Evolutionary conservation across 495 filamentous ascomycete species (phyloP).

Genomic region (Copromyces sp.): DNA sequence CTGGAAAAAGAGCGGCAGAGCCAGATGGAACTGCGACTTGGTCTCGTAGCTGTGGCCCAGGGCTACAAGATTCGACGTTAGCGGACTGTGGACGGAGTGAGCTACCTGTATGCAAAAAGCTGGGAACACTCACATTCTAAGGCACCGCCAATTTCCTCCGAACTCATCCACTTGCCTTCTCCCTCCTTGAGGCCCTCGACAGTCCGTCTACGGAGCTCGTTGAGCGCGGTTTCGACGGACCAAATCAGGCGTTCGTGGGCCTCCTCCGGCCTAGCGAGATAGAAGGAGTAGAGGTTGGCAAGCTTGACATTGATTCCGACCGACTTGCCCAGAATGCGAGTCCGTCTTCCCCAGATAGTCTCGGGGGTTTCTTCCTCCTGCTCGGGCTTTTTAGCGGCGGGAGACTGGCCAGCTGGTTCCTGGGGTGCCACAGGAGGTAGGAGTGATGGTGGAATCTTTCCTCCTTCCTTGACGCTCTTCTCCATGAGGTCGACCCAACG

Average conservation of each 20-base stretch:
- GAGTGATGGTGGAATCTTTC: background rate
- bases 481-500: constrained; percentile 52
- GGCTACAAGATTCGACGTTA: constrained; percentile 32
- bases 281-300: constrained; percentile 61
- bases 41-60: constrained; percentile 63
- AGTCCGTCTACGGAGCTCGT: constrained; percentile 58
- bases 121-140: constrained; percentile 46
- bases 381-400: constrained; percentile 14
- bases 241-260: constrained; percentile 68
- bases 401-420: background rate
- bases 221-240: constrained; percentile 70
- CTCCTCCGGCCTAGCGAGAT: constrained; percentile 43
- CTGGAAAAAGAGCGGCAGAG: constrained; percentile 81
- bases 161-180: constrained; percentile 65
- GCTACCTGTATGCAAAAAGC: background rate
- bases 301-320: constrained; percentile 71
- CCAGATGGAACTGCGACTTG: constrained; percentile 61
- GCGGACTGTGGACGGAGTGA: constrained; percentile 1
- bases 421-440: constrained; percentile 15
- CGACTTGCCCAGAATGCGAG: constrained; percentile 58
- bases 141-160: constrained; percentile 60
- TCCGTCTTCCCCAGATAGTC: constrained; percentile 52
- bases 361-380: constrained; percentile 16
- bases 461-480: constrained; percentile 38
- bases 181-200: constrained; percentile 50